phyloP scores from a whole-genome alignment of 148 eudicot species.

The Pharnaceum exiguum region DNA sequence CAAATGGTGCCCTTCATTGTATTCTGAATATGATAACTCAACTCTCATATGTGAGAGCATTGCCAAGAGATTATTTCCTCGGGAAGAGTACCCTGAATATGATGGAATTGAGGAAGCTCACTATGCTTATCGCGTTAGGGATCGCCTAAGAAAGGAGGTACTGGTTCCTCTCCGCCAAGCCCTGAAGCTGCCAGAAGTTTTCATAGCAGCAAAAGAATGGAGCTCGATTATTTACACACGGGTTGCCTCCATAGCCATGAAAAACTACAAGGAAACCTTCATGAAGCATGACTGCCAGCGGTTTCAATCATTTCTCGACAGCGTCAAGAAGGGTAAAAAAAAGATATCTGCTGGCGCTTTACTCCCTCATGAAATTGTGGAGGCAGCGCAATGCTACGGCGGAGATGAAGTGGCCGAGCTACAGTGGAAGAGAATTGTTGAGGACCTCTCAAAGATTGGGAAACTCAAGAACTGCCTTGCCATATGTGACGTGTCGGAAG shows the following conservation, averaged over 20 bases:
- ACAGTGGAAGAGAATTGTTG: conserved; percentile 48
- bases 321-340: conserved; percentile 33
- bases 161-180: conserved; percentile 44
- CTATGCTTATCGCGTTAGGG: conserved; percentile 36
- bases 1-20: conserved; percentile 21
- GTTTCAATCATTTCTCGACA: conserved; percentile 28
- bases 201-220: conserved; percentile 36
- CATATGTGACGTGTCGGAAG: conserved; percentile 44
- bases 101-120: conserved; percentile 35
- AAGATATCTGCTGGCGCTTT: conserved; percentile 49
- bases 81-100: conserved; percentile 23
- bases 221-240: conserved; percentile 21
- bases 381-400: neutral
- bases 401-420: conserved; percentile 29
- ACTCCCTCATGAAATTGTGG: conserved; percentile 46
- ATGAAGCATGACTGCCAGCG: conserved; percentile 23
- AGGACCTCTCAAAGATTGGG: conserved; percentile 28
- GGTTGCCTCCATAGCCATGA: conserved; percentile 56
- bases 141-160: conserved; percentile 42
- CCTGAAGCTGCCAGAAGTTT: conserved; percentile 43
- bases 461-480: conserved; percentile 39
- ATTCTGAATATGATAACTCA: conserved; percentile 1
- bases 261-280: conserved; percentile 26
- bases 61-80: conserved; percentile 31
- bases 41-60: conserved; percentile 23